A percentile compares a stretch with the other conserved stretches of the same genome.
phyloP scores from a whole-genome alignment of 345 rosid species.

The Citrus maxima region DNA sequence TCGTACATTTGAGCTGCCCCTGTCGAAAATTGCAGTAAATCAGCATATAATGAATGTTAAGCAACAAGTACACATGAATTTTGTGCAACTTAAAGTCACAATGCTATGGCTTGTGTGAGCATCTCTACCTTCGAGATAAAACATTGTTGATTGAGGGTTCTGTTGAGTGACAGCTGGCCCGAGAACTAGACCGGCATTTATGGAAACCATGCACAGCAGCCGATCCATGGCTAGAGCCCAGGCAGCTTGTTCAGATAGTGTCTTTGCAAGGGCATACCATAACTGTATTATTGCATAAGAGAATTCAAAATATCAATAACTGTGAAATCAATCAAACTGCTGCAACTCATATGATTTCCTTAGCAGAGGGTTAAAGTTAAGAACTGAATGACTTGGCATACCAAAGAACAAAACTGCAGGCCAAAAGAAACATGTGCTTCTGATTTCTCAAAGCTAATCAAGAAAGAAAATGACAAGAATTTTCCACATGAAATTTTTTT shows the following conservation, averaged over 20 bases:
- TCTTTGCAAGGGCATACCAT: constrained; percentile 82
- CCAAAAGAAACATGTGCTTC: neutral
- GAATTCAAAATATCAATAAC: neutral
- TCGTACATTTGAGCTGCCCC: constrained; percentile 87
- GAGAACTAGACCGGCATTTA: constrained; percentile 68
- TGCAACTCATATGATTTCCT: neutral
- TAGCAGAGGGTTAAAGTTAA: neutral
- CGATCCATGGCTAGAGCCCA: constrained; percentile 97
- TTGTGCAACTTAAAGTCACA: neutral
- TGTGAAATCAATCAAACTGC: neutral
- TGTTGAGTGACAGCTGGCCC: constrained; percentile 69
- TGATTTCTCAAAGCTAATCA: neutral
- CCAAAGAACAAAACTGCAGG: neutral
- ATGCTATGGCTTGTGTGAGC: neutral
- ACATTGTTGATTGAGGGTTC: constrained; percentile 64
- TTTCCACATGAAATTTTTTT: neutral
- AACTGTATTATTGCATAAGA: constrained; percentile 35
- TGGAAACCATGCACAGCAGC: constrained; percentile 71
- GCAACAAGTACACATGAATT: neutral
- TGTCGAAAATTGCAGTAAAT: constrained; percentile 11
- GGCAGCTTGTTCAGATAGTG: constrained; percentile 75
- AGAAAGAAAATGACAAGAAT: neutral
- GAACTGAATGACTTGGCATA: neutral
- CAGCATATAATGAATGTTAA: neutral
- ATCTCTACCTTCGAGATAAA: constrained; percentile 69